These are phyloP conservation scores for Xylaria sp. DNA, from an alignment of 2,329 filamentous ascomycete species.

Conservation along the genomic window DNA sequence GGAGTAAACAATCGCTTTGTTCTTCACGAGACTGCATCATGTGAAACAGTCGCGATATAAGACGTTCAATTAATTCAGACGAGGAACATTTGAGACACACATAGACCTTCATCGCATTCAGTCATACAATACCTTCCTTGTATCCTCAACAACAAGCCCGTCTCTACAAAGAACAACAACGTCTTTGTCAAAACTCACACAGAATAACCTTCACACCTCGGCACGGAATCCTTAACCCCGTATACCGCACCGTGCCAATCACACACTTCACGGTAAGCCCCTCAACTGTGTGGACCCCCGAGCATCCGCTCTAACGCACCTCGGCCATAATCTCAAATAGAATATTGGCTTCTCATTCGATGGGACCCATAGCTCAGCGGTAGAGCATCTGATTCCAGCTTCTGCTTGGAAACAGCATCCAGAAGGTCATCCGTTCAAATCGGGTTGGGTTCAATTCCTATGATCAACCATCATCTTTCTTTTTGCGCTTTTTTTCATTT, in stretches of 20 bases:
- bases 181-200: background rate
- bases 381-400: constrained; percentile 1
- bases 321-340: background rate
- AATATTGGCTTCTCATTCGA: background rate
- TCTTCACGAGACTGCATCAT: background rate
- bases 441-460: background rate
- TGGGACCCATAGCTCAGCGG: background rate
- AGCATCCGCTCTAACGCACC: background rate
- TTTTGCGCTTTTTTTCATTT: background rate
- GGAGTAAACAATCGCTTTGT: too few species aligned
- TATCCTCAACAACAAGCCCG: too few species aligned
- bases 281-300: background rate
- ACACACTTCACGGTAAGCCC: background rate
- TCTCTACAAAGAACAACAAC: background rate
- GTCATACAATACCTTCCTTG: too few species aligned
- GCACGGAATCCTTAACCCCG: background rate
- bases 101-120: too few species aligned
- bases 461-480: background rate
- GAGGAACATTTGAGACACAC: too few species aligned
- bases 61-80: too few species aligned
- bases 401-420: background rate
- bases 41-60: background rate
- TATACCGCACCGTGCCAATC: background rate
- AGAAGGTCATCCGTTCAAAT: background rate
- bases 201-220: background rate